phyloP scores from a whole-genome alignment of 257 asterid genomes.

The Thymus mandschuricus region DNA sequence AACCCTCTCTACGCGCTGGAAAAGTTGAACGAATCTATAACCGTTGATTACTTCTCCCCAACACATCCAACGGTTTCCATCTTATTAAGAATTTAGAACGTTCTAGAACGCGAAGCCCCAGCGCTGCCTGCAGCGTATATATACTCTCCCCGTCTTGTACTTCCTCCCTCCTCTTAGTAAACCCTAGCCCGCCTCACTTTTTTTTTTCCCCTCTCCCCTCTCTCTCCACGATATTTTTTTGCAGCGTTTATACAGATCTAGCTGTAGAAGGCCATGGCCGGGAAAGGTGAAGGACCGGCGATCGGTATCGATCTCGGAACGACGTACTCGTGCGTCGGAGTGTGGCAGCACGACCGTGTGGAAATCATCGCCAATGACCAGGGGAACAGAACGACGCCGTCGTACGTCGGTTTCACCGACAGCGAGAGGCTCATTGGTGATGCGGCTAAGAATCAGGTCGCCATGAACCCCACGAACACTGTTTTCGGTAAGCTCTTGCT shows the following conservation, averaged over 20 bases:
- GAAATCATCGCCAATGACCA: slow-evolving; percentile 57
- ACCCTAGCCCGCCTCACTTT: slow-evolving; percentile 25
- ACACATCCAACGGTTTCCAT: slow-evolving; percentile 29
- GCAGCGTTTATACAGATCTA: slow-evolving; percentile 1
- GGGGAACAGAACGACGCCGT: slow-evolving; percentile 57
- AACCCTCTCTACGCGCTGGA: not conserved
- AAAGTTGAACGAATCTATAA: slow-evolving; percentile 13
- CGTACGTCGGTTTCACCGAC: slow-evolving; percentile 52
- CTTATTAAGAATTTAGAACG: slow-evolving; percentile 31
- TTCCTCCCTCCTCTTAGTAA: not conserved
- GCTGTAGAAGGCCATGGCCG: slow-evolving; percentile 31
- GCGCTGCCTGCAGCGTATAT: slow-evolving; percentile 14
- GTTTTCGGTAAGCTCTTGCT: slow-evolving; percentile 46
- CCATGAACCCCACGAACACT: slow-evolving; percentile 57
- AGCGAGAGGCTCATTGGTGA: slow-evolving; percentile 53
- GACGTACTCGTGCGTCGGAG: slow-evolving; percentile 54
- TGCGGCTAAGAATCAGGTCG: slow-evolving; percentile 59
- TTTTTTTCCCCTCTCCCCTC: not conserved
- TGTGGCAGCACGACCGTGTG: slow-evolving; percentile 57
- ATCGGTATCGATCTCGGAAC: slow-evolving; percentile 58
- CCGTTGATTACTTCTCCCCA: slow-evolving; percentile 15
- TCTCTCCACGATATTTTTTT: not conserved
- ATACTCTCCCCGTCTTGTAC: slow-evolving; percentile 9
- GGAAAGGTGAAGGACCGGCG: slow-evolving; percentile 53
- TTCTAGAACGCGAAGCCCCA: slow-evolving; percentile 36